Base-by-base conservation (phyloP, 2,329 filamentous ascomycete species). In the Macrophomina tecta region DNA sequence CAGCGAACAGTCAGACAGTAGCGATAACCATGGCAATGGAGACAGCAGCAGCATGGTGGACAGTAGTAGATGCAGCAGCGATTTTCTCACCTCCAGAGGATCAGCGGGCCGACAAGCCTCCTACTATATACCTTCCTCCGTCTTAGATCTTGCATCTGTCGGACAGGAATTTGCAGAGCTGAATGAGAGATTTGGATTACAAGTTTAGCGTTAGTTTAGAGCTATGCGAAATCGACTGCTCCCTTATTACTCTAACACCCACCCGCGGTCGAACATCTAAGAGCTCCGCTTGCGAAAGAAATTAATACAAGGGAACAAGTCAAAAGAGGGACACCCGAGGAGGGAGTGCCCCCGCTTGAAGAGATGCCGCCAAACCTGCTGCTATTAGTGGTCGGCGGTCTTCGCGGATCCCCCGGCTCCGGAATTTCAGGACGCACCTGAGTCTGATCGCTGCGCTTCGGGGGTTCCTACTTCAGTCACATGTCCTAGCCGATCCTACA, bases 111-210 rank as follows among this genome's bases (percentile, higher is more conserved):
- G 45, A 23, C 45, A 48, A 16, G 12, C 45, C 16, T 48, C 11
- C 45, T 48, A 48, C 45, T 48, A 48, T n/a, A 48, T 48, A 48
- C 45, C 45, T 12, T 48, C 45, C 45, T 48, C 45, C 45, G 45
- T 48, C n/a, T n/a, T 48, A n/a, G 7, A 23, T n/a, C 45, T 48
- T 2, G 45, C 7, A 48, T 48, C 45, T 3, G 45, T n/a, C 4
- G 45, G 18, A 48, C 45, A 48, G 45, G 45, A 16, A n/a, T 48
- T 48, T 23, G 45, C n/a, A 5, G 45, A 48, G 45, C 18, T 48
- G n/a, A 48, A 48, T 48, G n/a, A 18, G 7, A 48, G 45, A 7
- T 48, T 48, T 18, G 45, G 45, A 48, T 8, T 48, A 23, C 45
- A 48, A 18, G 45, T 18, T 48, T 48, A 48, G 45, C 4, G 18